These are phyloP conservation scores for Magnusiomyces magnusii DNA, from an alignment of 1,139 yeast species.

Conservation along the genomic window DNA sequence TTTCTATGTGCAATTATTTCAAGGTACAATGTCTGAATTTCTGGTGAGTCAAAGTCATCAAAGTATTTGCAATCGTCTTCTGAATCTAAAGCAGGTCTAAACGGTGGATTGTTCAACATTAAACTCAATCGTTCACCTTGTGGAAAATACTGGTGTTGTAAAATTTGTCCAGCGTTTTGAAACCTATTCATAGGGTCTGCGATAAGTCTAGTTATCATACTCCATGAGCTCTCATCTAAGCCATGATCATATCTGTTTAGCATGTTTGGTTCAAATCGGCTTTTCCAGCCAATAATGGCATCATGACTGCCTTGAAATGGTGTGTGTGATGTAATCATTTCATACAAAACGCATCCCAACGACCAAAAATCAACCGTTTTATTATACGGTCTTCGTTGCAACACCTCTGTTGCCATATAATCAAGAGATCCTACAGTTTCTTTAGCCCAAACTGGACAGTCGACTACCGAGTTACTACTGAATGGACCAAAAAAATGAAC, in stretches of 20 bases:
- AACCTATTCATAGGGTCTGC: conserved; percentile 7
- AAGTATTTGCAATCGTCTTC: conserved; percentile 15
- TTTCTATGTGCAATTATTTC: conserved; percentile 15
- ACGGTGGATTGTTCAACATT: conserved; percentile 9
- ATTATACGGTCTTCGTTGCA: conserved; percentile 11
- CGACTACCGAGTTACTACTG: neutral
- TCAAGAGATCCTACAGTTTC: conserved; percentile 17
- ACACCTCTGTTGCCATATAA: conserved; percentile 17
- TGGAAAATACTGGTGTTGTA: conserved; percentile 11
- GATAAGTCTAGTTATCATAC: conserved; percentile 9
- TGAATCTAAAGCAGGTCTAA: conserved; percentile 13
- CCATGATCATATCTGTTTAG: neutral
- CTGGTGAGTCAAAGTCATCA: conserved; percentile 18
- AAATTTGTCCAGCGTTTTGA: conserved; percentile 12
- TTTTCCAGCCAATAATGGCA: conserved; percentile 7
- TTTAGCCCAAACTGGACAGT: conserved; percentile 11
- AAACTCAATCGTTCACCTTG: conserved; percentile 1
- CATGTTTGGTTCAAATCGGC: neutral
- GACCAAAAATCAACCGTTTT: conserved; percentile 17
- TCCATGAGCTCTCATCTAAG: conserved; percentile 14
- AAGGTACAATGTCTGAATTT: conserved; percentile 14
- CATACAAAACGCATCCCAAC: conserved; percentile 15
- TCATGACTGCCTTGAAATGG: conserved; percentile 16
- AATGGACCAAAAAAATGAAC: neutral
- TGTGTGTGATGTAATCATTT: conserved; percentile 15